These are phyloP conservation scores for Boletus sp. DNA, from an alignment of 1,284 basidiomycete genomes.

Conservation along the genomic window DNA sequence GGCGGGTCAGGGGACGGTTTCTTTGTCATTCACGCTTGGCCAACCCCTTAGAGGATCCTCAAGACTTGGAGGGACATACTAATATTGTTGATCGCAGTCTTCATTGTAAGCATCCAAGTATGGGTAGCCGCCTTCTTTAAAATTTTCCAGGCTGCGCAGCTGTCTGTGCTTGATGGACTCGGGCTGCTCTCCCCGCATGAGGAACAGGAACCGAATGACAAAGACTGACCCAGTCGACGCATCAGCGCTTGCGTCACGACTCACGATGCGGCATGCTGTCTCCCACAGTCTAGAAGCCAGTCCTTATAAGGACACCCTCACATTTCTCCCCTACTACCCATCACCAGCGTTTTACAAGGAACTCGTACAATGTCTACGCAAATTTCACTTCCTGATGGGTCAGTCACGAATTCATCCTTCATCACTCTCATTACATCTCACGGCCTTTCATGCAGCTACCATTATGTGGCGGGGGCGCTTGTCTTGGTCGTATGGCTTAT, in stretches of 20 bases:
- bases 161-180: no score
- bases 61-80: no score
- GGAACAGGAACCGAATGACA: not conserved
- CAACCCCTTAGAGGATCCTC: no score
- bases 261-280: not conserved
- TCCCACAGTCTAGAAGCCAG: not conserved
- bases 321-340: not conserved
- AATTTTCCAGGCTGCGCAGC: no score
- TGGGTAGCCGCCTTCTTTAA: no score
- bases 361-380: constrained; percentile 10
- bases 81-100: no score
- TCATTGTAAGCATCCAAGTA: no score
- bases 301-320: not conserved
- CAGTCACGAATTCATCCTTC: not conserved
- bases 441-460: constrained; percentile 8
- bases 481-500: constrained; percentile 23
- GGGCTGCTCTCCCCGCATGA: no score
- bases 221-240: not conserved
- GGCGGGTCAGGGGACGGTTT: no score
- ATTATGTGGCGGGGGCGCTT: constrained; percentile 23
- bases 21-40: no score
- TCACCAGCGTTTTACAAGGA: not conserved
- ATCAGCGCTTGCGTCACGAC: constrained; percentile 7
- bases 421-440: not conserved
- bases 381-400: constrained; percentile 16